Evolutionary conservation across 139 green algal species (phyloP).

Genomic region (Chlorella ohadii): DNA sequence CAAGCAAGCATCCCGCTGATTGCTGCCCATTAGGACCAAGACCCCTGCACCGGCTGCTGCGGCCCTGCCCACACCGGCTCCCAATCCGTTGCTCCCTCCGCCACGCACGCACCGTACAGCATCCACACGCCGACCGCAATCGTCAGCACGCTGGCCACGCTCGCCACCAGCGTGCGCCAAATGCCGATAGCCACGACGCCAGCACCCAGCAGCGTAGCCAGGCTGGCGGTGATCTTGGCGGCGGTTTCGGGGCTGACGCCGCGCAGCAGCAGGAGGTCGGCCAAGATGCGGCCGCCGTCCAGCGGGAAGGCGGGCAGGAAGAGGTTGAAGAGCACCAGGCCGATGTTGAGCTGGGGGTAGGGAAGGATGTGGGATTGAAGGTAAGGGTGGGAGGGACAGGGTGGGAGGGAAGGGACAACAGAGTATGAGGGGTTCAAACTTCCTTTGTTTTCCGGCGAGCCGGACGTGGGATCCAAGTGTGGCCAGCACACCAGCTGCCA

Average conservation of each 20-base stretch:
- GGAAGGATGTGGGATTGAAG: not conserved
- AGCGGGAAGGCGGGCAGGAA: conserved; percentile 82
- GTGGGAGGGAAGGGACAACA: not conserved
- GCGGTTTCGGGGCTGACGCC: conserved; percentile 34
- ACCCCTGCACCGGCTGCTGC: no score
- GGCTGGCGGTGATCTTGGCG: conserved; percentile 40
- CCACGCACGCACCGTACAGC: not conserved
- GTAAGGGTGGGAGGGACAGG: not conserved
- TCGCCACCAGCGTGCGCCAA: not conserved
- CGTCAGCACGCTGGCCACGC: not conserved
- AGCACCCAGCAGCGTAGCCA: conserved; percentile 44
- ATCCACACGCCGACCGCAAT: conserved; percentile 17
- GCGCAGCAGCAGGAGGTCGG: conserved; percentile 57
- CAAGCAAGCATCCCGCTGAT: no score
- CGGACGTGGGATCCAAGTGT: no score
- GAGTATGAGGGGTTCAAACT: no score
- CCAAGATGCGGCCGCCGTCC: conserved; percentile 71
- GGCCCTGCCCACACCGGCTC: no score
- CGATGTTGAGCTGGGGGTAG: conserved; percentile 70
- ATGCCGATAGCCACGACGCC: conserved; percentile 20
- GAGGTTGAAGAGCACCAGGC: conserved; percentile 80
- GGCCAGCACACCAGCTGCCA: no score
- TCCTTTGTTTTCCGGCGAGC: no score
- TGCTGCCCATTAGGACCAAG: no score
- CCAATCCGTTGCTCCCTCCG: no score